Percentiles rank a stretch among this genome's conserved stretches.
Conservation (phyloP, 768 basidiomycete genomes). For the Pisolithus microcarpus region DNA sequence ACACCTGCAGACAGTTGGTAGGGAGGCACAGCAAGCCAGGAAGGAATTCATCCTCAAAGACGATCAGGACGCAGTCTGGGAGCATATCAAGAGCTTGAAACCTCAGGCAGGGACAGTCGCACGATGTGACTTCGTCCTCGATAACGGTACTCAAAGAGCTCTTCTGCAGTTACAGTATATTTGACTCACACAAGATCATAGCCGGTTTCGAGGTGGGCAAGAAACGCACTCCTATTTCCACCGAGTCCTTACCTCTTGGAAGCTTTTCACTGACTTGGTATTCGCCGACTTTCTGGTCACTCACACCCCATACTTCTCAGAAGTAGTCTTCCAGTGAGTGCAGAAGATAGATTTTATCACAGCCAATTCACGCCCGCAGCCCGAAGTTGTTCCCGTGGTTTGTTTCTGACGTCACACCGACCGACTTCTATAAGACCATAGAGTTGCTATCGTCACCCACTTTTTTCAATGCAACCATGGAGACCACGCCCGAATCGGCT, state of each 20-base stretch:
- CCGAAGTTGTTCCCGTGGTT: constrained; percentile 97
- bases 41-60: constrained; percentile 76
- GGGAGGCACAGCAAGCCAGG: constrained; percentile 70
- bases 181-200: constrained; percentile 22
- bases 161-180: neutral
- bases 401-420: constrained; percentile 88
- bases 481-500: constrained; percentile 18
- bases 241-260: neutral
- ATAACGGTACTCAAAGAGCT: constrained; percentile 62
- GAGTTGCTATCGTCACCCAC: constrained; percentile 44
- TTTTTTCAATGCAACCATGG: constrained; percentile 43
- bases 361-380: constrained; percentile 34
- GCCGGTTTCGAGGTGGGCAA: constrained; percentile 81
- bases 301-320: constrained; percentile 73
- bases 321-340: constrained; percentile 85
- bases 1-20: constrained; percentile 73
- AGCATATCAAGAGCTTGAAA: constrained; percentile 51
- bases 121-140: constrained; percentile 83
- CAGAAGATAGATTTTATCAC: neutral
- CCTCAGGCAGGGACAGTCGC: constrained; percentile 24
- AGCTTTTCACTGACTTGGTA: constrained; percentile 91
- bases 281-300: constrained; percentile 92
- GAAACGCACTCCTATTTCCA: neutral
- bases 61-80: constrained; percentile 73
- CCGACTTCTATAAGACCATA: constrained; percentile 66